phyloP scores from a whole-genome alignment of 108 stramenopile species.

The Nitzschia palea region DNA sequence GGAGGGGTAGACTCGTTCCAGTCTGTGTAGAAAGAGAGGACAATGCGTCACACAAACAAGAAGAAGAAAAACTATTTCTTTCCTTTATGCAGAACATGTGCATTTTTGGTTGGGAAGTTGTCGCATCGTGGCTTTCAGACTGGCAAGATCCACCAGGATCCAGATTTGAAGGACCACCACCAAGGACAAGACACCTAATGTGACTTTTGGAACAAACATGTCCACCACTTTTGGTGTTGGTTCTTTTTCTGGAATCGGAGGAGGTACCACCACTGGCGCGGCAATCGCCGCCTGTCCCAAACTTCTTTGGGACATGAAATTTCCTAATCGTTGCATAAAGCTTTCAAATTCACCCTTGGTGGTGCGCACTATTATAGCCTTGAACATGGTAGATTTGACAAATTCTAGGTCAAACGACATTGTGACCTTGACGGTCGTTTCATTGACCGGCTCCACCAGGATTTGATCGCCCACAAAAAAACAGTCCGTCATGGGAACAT shows the following conservation, averaged over 20 bases:
- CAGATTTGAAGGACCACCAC: conserved; percentile 17
- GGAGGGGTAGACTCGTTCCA: conserved; percentile 20
- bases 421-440: conserved; percentile 28
- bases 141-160: conserved; percentile 7
- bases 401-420: conserved; percentile 67
- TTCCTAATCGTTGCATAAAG: conserved; percentile 47
- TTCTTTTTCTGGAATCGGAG: not conserved
- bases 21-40: not conserved
- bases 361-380: conserved; percentile 60
- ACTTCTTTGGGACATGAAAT: conserved; percentile 17
- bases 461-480: conserved; percentile 79
- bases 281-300: not conserved
- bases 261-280: not conserved
- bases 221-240: not conserved
- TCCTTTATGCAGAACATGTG: too few species aligned
- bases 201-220: not conserved
- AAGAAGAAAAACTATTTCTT: too few species aligned
- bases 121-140: not conserved
- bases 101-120: not conserved
- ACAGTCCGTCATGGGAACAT: conserved; percentile 88
- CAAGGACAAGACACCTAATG: not conserved
- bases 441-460: conserved; percentile 40
- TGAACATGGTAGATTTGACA: conserved; percentile 79
- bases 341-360: conserved; percentile 61
- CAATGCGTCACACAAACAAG: not conserved